A percentile compares a stretch with the other conserved stretches of the same genome.
Evolutionary conservation across 2,329 filamentous ascomycete species (phyloP).

Genomic region (Botrytis galanthina): DNA sequence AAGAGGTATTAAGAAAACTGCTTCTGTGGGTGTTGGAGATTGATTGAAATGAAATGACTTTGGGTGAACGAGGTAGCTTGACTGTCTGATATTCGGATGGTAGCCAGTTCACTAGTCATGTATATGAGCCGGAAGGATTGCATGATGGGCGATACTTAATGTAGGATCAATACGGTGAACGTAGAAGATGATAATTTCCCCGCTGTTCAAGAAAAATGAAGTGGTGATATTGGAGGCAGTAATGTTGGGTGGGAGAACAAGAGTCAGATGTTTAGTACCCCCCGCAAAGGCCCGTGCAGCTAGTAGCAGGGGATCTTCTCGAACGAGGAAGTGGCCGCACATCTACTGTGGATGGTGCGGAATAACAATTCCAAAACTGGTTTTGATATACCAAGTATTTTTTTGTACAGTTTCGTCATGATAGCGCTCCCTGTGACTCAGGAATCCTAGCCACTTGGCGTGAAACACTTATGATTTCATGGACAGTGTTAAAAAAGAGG

Average conservation of each 20-base stretch:
- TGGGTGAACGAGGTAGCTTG: neutral
- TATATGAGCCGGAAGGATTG: neutral
- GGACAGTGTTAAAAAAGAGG: neutral
- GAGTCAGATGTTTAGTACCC: neutral
- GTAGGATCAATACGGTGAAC: neutral
- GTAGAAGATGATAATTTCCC: neutral
- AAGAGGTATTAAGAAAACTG: neutral
- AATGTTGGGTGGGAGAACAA: neutral
- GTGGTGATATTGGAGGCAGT: neutral
- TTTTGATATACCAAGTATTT: neutral
- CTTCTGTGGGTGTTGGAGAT: neutral
- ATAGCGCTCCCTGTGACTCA: neutral
- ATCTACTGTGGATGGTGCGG: neutral
- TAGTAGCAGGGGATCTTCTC: neutral
- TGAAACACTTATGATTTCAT: neutral
- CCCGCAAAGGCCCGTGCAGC: conserved; percentile 12
- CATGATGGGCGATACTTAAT: neutral
- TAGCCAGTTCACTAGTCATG: neutral
- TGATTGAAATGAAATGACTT: neutral
- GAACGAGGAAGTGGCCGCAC: conserved; percentile 10
- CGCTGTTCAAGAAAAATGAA: neutral
- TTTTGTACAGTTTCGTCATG: neutral
- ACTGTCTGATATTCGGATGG: neutral
- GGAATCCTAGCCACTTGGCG: conserved; percentile 1
- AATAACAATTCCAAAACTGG: neutral